phyloP scores from a whole-genome alignment of 345 rosid genomes.

The Eucalyptus rudis region DNA sequence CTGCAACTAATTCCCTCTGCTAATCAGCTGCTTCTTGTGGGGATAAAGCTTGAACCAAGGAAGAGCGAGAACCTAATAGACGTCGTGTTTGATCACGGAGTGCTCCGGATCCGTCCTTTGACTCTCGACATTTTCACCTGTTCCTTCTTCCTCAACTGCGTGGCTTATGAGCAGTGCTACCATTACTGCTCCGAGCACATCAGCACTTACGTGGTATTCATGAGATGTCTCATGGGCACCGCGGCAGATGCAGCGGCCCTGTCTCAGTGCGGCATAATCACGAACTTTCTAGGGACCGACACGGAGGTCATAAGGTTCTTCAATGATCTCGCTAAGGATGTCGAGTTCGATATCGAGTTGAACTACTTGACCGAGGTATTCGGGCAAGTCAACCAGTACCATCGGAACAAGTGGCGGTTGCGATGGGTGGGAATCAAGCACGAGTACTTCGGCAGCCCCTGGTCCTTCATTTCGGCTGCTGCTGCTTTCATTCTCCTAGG shows the following conservation, averaged over 20 bases:
- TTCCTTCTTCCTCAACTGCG: no score
- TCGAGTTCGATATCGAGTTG: accelerated
- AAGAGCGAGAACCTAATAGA: neutral
- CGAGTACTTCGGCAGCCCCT: neutral
- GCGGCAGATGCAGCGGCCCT: accelerated
- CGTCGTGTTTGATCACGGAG: no score
- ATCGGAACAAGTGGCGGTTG: neutral
- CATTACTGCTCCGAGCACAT: no score
- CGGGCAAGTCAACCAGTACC: neutral
- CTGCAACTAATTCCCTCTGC: neutral
- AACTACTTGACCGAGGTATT: accelerated
- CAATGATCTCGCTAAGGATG: neutral
- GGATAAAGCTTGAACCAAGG: neutral
- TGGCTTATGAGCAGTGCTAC: no score
- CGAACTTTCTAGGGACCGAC: neutral
- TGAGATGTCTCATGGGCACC: no score
- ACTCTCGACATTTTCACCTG: no score
- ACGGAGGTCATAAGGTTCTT: neutral
- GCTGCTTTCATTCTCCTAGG: accelerated
- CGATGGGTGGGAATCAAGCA: accelerated
- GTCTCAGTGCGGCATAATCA: neutral
- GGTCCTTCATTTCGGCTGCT: neutral
- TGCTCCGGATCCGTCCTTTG: no score
- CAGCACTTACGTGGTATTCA: no score
- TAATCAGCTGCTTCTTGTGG: neutral